Percentiles rank a stretch among this genome's conserved stretches.
Evolutionary conservation across 352 stramenopile genomes (phyloP).

Genomic region (Phytophthora tentaculata): DNA sequence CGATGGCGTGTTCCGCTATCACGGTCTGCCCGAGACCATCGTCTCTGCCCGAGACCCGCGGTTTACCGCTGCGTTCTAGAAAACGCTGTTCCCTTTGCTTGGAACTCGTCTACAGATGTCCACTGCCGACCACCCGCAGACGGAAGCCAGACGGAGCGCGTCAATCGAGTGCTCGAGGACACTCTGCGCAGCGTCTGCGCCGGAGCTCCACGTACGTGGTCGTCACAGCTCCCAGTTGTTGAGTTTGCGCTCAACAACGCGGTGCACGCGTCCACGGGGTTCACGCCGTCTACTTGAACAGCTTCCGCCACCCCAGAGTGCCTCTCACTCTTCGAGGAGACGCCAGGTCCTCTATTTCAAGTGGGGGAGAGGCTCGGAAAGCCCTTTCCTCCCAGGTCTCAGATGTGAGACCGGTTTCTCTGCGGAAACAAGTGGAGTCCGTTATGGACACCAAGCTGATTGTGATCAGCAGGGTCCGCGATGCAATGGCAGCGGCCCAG

Average conservation of each 20-base stretch:
- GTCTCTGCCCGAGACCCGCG: slow-evolving; percentile 14
- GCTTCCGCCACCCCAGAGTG: neutral
- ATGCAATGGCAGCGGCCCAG: neutral
- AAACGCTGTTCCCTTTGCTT: slow-evolving; percentile 19
- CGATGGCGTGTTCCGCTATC: slow-evolving; percentile 26
- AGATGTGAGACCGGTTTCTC: neutral
- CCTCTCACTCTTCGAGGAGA: neutral
- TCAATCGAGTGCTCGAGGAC: slow-evolving; percentile 35
- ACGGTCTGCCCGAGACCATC: slow-evolving; percentile 26
- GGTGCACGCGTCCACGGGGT: slow-evolving; percentile 23
- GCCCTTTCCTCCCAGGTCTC: neutral
- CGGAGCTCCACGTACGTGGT: neutral
- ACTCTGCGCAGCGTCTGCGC: slow-evolving; percentile 29
- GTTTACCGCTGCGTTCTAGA: slow-evolving; percentile 19
- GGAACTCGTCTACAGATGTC: slow-evolving; percentile 30
- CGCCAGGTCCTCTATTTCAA: neutral
- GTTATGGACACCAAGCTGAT: neutral
- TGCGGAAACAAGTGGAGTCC: neutral
- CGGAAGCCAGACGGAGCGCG: slow-evolving; percentile 32
- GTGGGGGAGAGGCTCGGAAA: neutral
- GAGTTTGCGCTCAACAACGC: slow-evolving; percentile 33
- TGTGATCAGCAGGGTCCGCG: neutral
- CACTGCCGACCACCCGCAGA: slow-evolving; percentile 28
- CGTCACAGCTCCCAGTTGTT: slow-evolving; percentile 16
- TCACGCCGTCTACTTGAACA: slow-evolving; percentile 9